These are phyloP conservation scores for Epichloe elymi DNA, from an alignment of 2,329 filamentous ascomycete genomes.

Conservation along the genomic window DNA sequence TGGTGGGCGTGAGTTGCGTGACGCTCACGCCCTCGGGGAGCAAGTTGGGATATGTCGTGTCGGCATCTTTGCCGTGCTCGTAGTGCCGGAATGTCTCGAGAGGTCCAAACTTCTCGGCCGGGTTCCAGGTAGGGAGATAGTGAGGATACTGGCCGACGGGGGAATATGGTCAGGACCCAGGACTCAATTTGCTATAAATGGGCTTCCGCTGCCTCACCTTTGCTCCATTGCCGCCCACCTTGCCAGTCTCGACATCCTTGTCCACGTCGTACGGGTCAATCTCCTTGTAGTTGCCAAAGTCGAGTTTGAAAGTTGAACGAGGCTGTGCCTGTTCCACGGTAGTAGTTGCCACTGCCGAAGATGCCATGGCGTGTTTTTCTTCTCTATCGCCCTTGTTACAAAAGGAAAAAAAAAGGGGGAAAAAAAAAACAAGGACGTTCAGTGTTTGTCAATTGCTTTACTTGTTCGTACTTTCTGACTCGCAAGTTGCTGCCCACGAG, in stretches of 20 bases:
- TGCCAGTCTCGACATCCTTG: slow-evolving; percentile 16
- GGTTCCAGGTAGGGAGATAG: slow-evolving; percentile 62
- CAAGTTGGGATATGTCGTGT: slow-evolving; percentile 55
- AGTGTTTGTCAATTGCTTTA: background rate
- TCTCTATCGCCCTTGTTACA: background rate
- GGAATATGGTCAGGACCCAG: background rate
- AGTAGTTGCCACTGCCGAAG: slow-evolving; percentile 9
- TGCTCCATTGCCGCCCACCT: slow-evolving; percentile 14
- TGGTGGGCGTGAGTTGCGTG: slow-evolving; percentile 55
- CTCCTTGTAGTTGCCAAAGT: slow-evolving; percentile 19
- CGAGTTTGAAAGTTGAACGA: slow-evolving; percentile 11
- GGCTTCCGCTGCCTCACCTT: slow-evolving; percentile 9
- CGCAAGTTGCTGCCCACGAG: background rate
- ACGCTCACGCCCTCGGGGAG: slow-evolving; percentile 39
- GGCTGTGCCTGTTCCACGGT: slow-evolving; percentile 6
- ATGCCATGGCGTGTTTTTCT: slow-evolving; percentile 9
- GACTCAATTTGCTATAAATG: background rate
- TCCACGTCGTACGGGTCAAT: slow-evolving; percentile 15
- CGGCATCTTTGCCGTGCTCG: slow-evolving; percentile 65
- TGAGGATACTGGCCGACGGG: slow-evolving; percentile 42
- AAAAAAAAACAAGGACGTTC: no score
- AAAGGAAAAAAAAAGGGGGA: no score
- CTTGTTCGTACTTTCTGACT: background rate
- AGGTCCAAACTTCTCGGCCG: slow-evolving; percentile 49
- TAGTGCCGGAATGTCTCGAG: slow-evolving; percentile 57